Evolutionary conservation across 192 early-diverging fungal genomes (phyloP).

Genomic region (Haplosporangium gracile): DNA sequence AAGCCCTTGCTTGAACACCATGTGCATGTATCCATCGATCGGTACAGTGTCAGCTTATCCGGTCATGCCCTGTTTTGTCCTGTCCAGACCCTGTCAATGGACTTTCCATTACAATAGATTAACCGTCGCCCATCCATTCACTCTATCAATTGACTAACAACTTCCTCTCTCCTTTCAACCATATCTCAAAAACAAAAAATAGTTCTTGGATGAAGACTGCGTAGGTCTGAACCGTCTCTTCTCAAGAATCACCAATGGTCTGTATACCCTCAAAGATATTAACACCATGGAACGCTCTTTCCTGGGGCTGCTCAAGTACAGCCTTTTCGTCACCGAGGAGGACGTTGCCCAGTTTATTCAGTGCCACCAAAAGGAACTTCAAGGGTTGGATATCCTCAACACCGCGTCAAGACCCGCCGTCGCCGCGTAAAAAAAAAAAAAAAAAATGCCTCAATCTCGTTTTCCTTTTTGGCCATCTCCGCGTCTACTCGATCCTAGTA

Average conservation of each 20-base stretch:
- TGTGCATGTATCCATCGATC: constrained; percentile 9
- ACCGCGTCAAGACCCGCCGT: constrained; percentile 9
- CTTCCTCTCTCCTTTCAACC: constrained; percentile 36
- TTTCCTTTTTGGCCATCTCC: not conserved
- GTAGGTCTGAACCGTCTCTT: constrained; percentile 54
- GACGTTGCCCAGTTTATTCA: constrained; percentile 61
- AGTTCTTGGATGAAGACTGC: constrained; percentile 50
- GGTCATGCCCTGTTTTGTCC: not conserved
- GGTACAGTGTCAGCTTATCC: not conserved
- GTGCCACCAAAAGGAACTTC: constrained; percentile 46
- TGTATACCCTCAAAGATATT: constrained; percentile 67
- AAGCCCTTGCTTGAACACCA: not conserved
- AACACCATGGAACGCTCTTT: constrained; percentile 72
- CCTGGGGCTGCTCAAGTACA: constrained; percentile 67
- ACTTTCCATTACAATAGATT: not conserved
- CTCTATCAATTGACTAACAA: not conserved
- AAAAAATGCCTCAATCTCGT: not conserved
- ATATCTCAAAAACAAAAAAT: constrained; percentile 3
- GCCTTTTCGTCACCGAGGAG: constrained; percentile 64
- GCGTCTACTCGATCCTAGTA: too few relatives aligned
- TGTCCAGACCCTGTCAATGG: not conserved
- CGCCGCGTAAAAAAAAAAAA: constrained; percentile 14
- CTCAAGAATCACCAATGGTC: constrained; percentile 60
- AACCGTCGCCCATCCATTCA: not conserved
- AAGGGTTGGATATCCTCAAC: constrained; percentile 42